Evolutionary conservation across 225 moss, liverwort and hornwort genomes (phyloP).

Genomic region (Lunularia cruciata): DNA sequence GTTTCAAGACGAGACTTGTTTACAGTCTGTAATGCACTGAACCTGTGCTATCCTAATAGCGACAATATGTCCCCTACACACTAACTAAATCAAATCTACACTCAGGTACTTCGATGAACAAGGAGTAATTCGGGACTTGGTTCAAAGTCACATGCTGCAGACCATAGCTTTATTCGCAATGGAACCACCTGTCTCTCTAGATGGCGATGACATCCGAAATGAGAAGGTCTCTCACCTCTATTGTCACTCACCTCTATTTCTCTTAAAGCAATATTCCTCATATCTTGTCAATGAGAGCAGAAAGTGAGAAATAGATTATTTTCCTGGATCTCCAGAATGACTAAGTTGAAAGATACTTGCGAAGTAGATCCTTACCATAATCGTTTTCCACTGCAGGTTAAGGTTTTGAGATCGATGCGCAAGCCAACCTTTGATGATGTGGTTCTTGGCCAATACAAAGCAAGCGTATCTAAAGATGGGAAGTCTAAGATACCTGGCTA

Average conservation of each 20-base stretch:
- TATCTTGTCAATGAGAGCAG: no score
- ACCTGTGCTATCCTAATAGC: no score
- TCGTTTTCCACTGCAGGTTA: conserved; percentile 54
- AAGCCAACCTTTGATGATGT: conserved; percentile 58
- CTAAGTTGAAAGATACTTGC: no score
- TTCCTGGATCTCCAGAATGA: no score
- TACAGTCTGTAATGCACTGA: no score
- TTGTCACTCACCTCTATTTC: no score
- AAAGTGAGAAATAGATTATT: no score
- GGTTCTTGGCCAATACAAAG: conserved; percentile 87
- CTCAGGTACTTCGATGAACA: conserved; percentile 78
- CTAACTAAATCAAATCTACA: no score
- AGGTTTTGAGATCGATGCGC: conserved; percentile 88
- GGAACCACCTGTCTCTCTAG: conserved; percentile 91
- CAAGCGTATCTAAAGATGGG: conserved; percentile 75
- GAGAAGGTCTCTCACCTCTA: conserved; percentile 93
- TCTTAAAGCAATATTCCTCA: no score
- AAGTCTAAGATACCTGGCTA: conserved; percentile 65
- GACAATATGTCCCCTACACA: no score
- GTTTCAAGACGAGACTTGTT: no score
- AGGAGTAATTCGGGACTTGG: conserved; percentile 86
- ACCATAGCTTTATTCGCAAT: conserved; percentile 88
- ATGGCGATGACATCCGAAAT: conserved; percentile 89
- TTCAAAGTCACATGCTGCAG: conserved; percentile 85
- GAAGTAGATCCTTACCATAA: neutral